These are phyloP conservation scores for Scenedesmus sp. DNA, from an alignment of 163 green algal species.

Conservation along the genomic window DNA sequence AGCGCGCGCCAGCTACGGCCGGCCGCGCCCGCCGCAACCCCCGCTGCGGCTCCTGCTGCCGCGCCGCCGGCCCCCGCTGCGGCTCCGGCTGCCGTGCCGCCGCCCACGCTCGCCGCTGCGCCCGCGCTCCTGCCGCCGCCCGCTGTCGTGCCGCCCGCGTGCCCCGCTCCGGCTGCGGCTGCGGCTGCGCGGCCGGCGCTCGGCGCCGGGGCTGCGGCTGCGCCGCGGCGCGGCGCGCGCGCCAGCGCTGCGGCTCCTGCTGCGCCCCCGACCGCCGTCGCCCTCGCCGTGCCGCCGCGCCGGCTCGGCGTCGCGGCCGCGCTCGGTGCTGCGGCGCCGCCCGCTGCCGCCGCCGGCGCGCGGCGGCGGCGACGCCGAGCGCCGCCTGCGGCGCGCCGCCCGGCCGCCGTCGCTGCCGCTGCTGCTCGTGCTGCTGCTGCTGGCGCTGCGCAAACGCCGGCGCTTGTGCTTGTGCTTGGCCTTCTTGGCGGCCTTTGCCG, in stretches of 20 bases:
- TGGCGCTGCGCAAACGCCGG: background rate
- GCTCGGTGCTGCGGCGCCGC: background rate
- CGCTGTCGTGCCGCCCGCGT: no score
- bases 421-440: background rate
- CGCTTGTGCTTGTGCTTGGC: conserved; percentile 18
- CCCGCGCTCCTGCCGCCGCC: no score
- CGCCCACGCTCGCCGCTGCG: no score
- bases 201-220: no score
- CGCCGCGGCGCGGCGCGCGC: background rate
- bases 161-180: no score
- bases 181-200: no score
- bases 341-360: no score
- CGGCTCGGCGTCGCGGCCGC: background rate
- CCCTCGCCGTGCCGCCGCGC: background rate
- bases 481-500: conserved; percentile 20
- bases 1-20: no score
- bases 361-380: no score
- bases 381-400: no score
- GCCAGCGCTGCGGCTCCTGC: conserved; percentile 15
- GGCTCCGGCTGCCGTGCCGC: no score
- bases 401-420: conserved; percentile 8
- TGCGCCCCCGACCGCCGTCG: background rate
- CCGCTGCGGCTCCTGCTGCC: conserved; percentile 8
- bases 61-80: background rate
- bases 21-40: no score